These are phyloP conservation scores for Aureobasidium uvarum DNA, from an alignment of 2,329 filamentous ascomycete species.

Conservation along the genomic window DNA sequence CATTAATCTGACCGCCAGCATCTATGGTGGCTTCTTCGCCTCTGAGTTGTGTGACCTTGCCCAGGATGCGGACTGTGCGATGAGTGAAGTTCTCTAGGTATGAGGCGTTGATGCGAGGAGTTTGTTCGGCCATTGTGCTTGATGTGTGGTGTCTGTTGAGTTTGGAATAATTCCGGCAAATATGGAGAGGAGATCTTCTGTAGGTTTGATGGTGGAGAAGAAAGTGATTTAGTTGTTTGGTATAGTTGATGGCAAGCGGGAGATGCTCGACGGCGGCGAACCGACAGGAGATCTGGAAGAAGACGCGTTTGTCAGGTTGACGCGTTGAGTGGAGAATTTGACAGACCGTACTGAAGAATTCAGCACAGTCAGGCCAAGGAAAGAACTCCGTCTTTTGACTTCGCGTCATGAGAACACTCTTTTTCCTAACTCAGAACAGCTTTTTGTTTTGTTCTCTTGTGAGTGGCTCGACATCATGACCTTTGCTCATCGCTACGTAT, in stretches of 20 bases:
- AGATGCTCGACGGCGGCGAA: conserved; percentile 4
- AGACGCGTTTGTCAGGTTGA: conserved; percentile 19
- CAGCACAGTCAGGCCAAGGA: background rate
- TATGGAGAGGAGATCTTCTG: no score
- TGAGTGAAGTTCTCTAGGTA: conserved; percentile 73
- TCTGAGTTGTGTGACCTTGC: conserved; percentile 77
- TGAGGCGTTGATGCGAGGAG: conserved; percentile 77
- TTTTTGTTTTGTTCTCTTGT: background rate
- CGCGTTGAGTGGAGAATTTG: conserved; percentile 8
- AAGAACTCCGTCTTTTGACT: background rate
- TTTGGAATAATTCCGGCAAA: no score
- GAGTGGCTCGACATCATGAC: background rate
- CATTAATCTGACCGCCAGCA: conserved; percentile 70
- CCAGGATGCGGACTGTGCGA: conserved; percentile 77
- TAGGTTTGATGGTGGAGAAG: background rate
- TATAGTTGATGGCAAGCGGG: background rate
- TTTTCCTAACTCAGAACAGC: background rate
- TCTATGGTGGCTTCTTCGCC: conserved; percentile 80
- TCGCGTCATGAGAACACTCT: conserved; percentile 4
- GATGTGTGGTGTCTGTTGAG: background rate
- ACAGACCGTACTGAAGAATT: background rate
- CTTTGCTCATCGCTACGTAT: background rate
- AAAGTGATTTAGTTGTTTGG: background rate
- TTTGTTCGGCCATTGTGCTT: conserved; percentile 64
- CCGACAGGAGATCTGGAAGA: background rate